Base-by-base conservation (phyloP, 345 rosid species). In the Brassica napus region DNA sequence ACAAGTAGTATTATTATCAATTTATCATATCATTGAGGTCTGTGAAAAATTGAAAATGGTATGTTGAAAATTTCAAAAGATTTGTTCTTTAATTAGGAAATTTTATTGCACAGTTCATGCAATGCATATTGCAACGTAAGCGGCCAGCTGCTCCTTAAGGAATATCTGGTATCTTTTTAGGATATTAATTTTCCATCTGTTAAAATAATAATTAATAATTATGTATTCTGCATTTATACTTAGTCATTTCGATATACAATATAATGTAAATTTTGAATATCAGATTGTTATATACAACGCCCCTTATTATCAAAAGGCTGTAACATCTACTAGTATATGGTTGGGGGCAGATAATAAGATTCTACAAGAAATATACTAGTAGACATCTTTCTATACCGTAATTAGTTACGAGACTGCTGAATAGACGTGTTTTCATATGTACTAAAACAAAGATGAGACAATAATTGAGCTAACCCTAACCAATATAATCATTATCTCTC, bases 111-210 rank as follows among this genome's bases (percentile, higher is more conserved):
- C 55, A 74, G 71, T 79, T 74, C 79, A 79, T 79, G 83, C 79
- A 69, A 69, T 79, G 61, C 79, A 79, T 74, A 68, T 69, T 69
- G 83, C 26, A 47, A 35, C 69, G 78, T 68, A 74, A 79, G 75
- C 75, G 73, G 35, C 59, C 82, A 79, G 82, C 78, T 73, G 39
- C 24, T 79, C 31, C 30, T 34, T 35, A 14, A 21, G 30, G 83
- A 79, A 79, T 79, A 79, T 79, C 75, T 79, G 83, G 83, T 79
- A 79, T 79, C 83, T 79, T 74, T 49, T 61, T 44, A 66, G n/a
- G 14, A 39, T 74, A 16, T 39, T 74, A 11, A 24, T 73, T 62
- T 49, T 21, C 12, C 16, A 26, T n/a, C 6, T 26, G 60, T 16
- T 2, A 34, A 42, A 79, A 49, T 8, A 73, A 32, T 34, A 34